Evolutionary conservation across 768 basidiomycete species (phyloP).

Genomic region (Suillus clintonianus): DNA sequence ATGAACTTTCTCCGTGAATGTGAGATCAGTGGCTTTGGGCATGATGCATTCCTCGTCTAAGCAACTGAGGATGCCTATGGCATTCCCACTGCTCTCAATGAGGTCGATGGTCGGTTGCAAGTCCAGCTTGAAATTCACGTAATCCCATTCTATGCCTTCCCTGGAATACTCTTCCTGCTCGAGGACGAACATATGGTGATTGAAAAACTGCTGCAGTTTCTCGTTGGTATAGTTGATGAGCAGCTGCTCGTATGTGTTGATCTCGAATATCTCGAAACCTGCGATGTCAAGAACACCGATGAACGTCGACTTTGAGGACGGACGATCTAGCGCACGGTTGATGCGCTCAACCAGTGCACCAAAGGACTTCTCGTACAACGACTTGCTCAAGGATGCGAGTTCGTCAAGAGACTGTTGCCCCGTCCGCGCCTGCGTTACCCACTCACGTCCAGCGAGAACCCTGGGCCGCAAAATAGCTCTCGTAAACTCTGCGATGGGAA

Average conservation of each 20-base stretch:
- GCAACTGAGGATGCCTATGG: constrained; percentile 88
- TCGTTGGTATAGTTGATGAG: constrained; percentile 99
- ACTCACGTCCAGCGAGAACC: constrained; percentile 92
- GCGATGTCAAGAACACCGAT: constrained; percentile 99
- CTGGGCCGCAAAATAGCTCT: constrained; percentile 87
- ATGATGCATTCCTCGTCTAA: constrained; percentile 99
- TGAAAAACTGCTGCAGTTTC: constrained; percentile 97
- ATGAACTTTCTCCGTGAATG: constrained; percentile 92
- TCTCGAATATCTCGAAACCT: constrained; percentile 95
- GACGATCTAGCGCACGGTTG: constrained; percentile 91
- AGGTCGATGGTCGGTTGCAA: constrained; percentile 98
- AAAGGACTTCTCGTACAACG: constrained; percentile 96
- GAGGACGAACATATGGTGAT: constrained; percentile 99
- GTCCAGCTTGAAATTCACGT: constrained; percentile 96
- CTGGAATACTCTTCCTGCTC: constrained; percentile 98
- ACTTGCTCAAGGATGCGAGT: constrained; percentile 88
- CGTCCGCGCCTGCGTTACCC: constrained; percentile 93
- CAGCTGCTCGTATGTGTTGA: constrained; percentile 95
- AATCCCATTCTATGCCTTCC: constrained; percentile 97
- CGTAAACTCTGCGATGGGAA: constrained; percentile 85
- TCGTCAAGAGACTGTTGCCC: constrained; percentile 92
- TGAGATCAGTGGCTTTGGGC: constrained; percentile 96
- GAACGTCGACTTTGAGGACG: constrained; percentile 88
- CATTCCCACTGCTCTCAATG: constrained; percentile 76
- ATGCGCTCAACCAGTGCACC: constrained; percentile 92